Base-by-base conservation (phyloP, 805 yeast species). In the Cyberlindnera euphorbiiphila region DNA sequence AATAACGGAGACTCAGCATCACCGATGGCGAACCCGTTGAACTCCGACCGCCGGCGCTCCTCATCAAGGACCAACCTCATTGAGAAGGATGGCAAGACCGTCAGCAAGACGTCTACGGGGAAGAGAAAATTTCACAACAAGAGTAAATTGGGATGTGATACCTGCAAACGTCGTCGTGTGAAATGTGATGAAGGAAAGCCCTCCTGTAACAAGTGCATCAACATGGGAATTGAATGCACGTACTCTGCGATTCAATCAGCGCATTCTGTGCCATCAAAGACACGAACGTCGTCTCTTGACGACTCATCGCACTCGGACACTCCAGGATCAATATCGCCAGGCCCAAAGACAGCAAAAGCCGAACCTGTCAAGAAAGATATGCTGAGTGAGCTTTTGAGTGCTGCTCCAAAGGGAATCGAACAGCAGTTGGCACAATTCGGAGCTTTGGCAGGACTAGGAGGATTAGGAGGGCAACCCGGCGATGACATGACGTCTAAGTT, bases 181-280 rank as follows among this genome's bases (percentile, higher is more conserved):
- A 89, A 89, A 57, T 89, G 98, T 67, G 97, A 89, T 57, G 97
- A 91, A 59, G 65, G 66, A 1, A 82, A 78, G 43, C 97, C 97
- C 1, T 57, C 66, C 7, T 89, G 98, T 59, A 65, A 66, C 16
- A 87, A 87, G 61, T 89, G 98, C 61, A 62, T 68, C 33, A 80
- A 87, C 44, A 75, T 89, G 78, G 81, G 84, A 16, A 67, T 89
- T 24, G 81, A 74, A 19, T 89, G 98, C 62, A 72, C 81, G 3
- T 88, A 84, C 41, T 49, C 66, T 1, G 51, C 56, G 13, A 17
- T 6, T 6, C 26, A 19, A 5, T 5, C 13, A 4, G 4, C 19
- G 7, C 6, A 9, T 6, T 17, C 27, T 14, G 9, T 14, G 15
- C 5, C 32, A n/a, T 12, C 35, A n/a, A 32, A 25, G 17, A 18